Percentiles rank a stretch among this genome's conserved stretches.
Conservation (phyloP, 2,329 filamentous ascomycete genomes). For the Phyllosticta citribraziliensis region DNA sequence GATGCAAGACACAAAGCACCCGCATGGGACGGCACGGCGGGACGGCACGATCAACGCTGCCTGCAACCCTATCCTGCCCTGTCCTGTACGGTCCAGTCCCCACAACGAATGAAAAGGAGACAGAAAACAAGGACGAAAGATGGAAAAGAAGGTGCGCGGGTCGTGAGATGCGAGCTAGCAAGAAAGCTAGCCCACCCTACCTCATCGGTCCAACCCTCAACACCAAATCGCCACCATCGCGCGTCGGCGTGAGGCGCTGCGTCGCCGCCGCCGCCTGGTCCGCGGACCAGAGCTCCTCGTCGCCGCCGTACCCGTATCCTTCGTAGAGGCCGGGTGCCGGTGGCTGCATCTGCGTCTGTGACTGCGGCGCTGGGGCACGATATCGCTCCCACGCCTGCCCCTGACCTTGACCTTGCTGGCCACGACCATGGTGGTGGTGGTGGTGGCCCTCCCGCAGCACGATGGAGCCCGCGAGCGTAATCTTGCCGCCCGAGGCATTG, state of each 20-base stretch:
- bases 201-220: not conserved
- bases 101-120: not conserved
- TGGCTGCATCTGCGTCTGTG: not conserved
- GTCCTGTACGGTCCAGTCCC: not conserved
- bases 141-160: not conserved
- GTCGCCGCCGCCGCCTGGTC: no score
- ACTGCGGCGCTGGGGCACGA: not conserved
- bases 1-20: no score
- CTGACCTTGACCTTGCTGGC: not conserved
- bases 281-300: not conserved
- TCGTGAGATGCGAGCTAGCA: not conserved
- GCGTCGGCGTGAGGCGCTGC: not conserved
- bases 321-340: not conserved
- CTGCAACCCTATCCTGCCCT: not conserved
- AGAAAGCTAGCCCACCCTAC: no score
- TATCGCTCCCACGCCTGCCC: not conserved
- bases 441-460: not conserved
- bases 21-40: not conserved
- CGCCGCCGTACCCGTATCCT: not conserved
- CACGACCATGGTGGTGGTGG: no score
- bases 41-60: not conserved
- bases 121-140: not conserved
- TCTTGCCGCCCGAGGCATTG: not conserved
- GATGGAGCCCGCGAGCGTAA: not conserved
- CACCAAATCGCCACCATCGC: not conserved